Base-by-base conservation (phyloP, 148 eudicot species). In the Spergularia bocconei region DNA sequence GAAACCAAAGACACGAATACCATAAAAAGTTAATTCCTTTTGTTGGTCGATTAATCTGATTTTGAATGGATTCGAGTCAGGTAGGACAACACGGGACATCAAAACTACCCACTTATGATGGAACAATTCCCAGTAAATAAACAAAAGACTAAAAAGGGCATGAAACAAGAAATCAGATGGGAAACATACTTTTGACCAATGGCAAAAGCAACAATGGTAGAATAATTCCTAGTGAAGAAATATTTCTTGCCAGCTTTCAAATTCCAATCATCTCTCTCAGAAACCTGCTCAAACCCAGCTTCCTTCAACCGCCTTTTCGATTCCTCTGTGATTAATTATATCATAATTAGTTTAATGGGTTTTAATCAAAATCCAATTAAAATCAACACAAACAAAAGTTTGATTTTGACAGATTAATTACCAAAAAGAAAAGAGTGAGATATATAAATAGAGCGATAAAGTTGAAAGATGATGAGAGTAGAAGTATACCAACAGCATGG, bases 151-250 rank as follows among this genome's bases (percentile, higher is more conserved):
- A 13, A 12, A 13, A 12, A 68, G 4, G 69, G 38, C 19, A 25
- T n/a, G 14, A 63, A 70, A 69, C 7, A 7, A 36, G 67, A 58
- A 75, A 15, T 13, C 38, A 76, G 13, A 57, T 36, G 0, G 15
- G 67, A 17, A 7, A 33, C 96, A 68, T 90, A 95, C 99, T 87
- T 92, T 88, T 85, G 79, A 79, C 99, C 99, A 69, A 95, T 81
- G n/a, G 99, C 96, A 56, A 95, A 95, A 68, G 99, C 99, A 47
- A 92, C 91, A 77, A 95, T 87, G 9, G 97, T 95, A 50, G 99
- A 95, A 74, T 92, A 78, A 65, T 95, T 95, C 81, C 99, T 88
- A 0, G 99, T 95, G 73, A 92, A 95, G 83, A 79, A 95, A 75
- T 92, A 95, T 52, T 92, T 95, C 67, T 88, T 88, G 11, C 99